Base-by-base conservation (phyloP, 345 rosid genomes). In the Combretum micranthum region DNA sequence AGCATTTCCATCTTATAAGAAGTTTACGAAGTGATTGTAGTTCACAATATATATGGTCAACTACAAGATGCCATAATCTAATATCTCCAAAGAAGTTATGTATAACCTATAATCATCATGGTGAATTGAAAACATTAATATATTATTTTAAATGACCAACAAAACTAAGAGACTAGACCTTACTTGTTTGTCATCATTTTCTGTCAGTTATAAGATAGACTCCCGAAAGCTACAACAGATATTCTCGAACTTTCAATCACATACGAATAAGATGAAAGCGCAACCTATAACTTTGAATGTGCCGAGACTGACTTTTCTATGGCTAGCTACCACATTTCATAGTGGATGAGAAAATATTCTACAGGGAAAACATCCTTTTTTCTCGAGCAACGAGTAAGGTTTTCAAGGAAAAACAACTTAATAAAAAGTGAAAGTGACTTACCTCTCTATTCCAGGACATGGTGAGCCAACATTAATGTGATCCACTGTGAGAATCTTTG, bases 121-220 rank as follows among this genome's bases (percentile, higher is more conserved):
- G 39, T 32, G 10, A 32, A 32, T 7, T 20, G 39, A 37, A 15
- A 20, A 46, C 17, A 58, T 0, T 1, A 16, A 7, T 14, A n/a
- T n/a, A 17, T 11, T 11, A 44, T 20, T 17, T 14, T 60, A 43
- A 20, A 52, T 52, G 25, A 26, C 51, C 20, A 37, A 17, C 18
- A 20, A 60, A 60, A n/a, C 39, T 15, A 17, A 47, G 32, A 42
- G 21, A 47, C 44, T 15, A 25, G 54, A 50, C 15, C 9, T 56
- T 76, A 89, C 97, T 96, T 87, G 89, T 71, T 79, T 85, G 74
- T 93, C 97, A 53, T 79, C 83, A 64, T 93, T 97, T 75, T 93
- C 99, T 32, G 99, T 89, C 73, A 93, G 80, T 42, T 90, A 86
- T 68, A 93, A 76, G 45, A 93, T 85, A 26, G 97, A 90, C 42